Base-by-base conservation (phyloP, 2,329 filamentous ascomycete genomes). In the Canariomyces notabilis region DNA sequence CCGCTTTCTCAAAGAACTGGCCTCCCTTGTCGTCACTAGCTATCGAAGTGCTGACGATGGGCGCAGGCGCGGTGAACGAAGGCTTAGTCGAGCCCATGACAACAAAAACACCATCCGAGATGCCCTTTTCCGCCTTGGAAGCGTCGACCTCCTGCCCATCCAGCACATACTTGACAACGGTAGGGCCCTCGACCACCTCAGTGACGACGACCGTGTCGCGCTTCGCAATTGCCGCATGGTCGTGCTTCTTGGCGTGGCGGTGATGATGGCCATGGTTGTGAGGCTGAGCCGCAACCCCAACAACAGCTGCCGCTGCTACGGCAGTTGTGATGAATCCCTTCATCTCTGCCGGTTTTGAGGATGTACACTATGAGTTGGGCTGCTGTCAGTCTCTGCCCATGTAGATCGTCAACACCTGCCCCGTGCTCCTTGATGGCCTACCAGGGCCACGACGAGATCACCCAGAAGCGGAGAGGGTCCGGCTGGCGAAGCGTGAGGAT, bases 61-160 rank as follows among this genome's bases (percentile, higher is more conserved):
- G 58, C 9, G 66, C 64, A 6, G 70, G 71, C n/a, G 73, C 63
- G 34, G 61, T 64, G 57, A 77, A 77, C 35, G 73, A 74, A 39
- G 78, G 77, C 12, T 68, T 68, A 36, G 75, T 71, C 61, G 80
- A 77, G 55, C 80, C 78, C 37, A 85, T 71, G 39, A 86, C 70
- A 37, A 84, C 73, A 70, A 81, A 93, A 37, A 79, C 76, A 42
- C 89, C 86, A 51, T 83, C 77, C 47, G 76, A 69, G 57, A 97
- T 75, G 54, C 89, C 88, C 45, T 78, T 63, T 68, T 84, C 76
- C 44, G 89, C 89, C 50, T 89, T 77, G 0, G 76, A 67, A 50
- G 76, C 67, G 43, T 73, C 71, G 56, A 95, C 75, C 26, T 70
- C 53, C 60, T 81, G 58, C 50, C 83, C 84, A 50, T 85, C 79